These are phyloP conservation scores for Periconia sp. DNA, from an alignment of 2,329 filamentous ascomycete genomes.

Conservation along the genomic window DNA sequence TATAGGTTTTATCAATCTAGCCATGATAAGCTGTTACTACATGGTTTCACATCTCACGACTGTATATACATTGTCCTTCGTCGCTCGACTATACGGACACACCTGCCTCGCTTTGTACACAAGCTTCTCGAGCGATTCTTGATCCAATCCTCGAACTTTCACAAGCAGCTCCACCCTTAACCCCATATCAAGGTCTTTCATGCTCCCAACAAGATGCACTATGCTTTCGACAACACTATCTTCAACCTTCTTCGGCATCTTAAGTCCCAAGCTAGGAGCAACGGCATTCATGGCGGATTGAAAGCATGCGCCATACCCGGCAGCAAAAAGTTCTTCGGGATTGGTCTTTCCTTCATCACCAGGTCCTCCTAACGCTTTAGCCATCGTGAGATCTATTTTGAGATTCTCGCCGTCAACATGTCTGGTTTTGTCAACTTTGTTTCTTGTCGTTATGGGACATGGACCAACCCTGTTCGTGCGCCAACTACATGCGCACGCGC, in stretches of 20 bases:
- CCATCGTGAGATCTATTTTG: conserved; percentile 46
- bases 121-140: conserved; percentile 39
- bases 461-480: conserved; percentile 36
- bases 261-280: conserved; percentile 44
- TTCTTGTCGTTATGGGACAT: background rate
- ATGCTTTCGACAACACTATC: conserved; percentile 45
- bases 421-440: conserved; percentile 7
- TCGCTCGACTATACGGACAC: conserved; percentile 39
- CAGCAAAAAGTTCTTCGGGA: conserved; percentile 50
- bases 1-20: too few relatives aligned
- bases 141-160: conserved; percentile 33
- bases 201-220: conserved; percentile 49
- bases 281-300: conserved; percentile 51
- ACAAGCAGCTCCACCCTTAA: conserved; percentile 49
- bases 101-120: conserved; percentile 38
- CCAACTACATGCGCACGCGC: conserved; percentile 44
- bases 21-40: too few relatives aligned
- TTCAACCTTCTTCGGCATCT: conserved; percentile 44
- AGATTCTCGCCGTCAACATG: conserved; percentile 40
- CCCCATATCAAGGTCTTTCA: conserved; percentile 50
- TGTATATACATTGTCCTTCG: conserved; percentile 36
- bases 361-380: conserved; percentile 50
- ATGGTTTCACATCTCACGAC: conserved; percentile 23
- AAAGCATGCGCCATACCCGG: conserved; percentile 52
- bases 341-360: conserved; percentile 45